phyloP scores from a whole-genome alignment of 208 protist species.

The Leishmania aethiopica region DNA sequence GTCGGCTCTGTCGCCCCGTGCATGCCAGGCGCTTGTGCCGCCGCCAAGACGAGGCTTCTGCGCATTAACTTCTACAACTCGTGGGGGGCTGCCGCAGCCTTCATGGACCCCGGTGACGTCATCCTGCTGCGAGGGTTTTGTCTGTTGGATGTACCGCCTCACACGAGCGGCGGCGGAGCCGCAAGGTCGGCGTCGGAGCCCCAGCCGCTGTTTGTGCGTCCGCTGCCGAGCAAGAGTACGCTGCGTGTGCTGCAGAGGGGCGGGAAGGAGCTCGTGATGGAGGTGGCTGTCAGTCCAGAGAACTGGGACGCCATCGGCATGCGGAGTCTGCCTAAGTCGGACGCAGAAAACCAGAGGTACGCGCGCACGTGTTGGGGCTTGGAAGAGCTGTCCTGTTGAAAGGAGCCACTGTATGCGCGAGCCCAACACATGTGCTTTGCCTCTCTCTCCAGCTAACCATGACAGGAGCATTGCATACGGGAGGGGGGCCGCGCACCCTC shows the following conservation, averaged over 20 bases:
- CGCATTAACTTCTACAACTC: constrained; percentile 73
- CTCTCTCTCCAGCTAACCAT: background rate
- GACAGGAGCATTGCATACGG: background rate
- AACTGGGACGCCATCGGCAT: constrained; percentile 51
- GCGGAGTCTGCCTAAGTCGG: constrained; percentile 40
- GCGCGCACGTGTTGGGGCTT: constrained; percentile 13
- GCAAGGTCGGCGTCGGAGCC: background rate
- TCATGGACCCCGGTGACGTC: constrained; percentile 66
- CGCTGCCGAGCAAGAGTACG: constrained; percentile 34
- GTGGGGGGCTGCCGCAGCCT: constrained; percentile 68
- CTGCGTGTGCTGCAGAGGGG: constrained; percentile 58
- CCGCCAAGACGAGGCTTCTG: constrained; percentile 13
- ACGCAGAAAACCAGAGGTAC: constrained; percentile 19
- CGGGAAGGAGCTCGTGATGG: constrained; percentile 51
- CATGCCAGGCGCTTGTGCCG: background rate
- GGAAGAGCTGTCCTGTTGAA: background rate
- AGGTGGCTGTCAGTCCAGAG: constrained; percentile 54
- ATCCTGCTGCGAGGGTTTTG: constrained; percentile 48
- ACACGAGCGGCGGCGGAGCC: background rate
- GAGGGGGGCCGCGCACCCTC: background rate
- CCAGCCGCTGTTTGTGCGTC: constrained; percentile 37
- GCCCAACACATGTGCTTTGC: background rate
- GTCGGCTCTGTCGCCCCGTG: constrained; percentile 32
- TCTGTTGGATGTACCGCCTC: constrained; percentile 5
- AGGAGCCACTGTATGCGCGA: background rate